A percentile compares a stretch with the other conserved stretches of the same genome.
Evolutionary conservation across 225 moss, liverwort and hornwort genomes (phyloP).

Genomic region (Pseudoscleropodium purum): DNA sequence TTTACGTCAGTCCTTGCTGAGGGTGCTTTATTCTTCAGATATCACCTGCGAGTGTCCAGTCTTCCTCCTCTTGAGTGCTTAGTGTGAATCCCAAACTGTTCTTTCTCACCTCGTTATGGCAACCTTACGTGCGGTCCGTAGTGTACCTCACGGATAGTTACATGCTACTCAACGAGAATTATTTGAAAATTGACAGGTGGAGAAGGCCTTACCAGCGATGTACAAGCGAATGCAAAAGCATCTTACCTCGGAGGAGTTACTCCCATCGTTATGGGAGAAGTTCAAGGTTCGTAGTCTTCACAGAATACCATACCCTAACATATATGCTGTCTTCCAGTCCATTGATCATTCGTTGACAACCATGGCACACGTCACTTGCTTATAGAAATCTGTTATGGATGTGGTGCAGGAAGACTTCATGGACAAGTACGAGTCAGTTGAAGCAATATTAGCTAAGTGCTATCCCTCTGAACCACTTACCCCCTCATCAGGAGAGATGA

Average conservation of each 20-base stretch:
- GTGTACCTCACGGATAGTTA: not conserved
- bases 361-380: not conserved
- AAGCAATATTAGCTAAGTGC: constrained; percentile 76
- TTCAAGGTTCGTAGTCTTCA: constrained; percentile 64
- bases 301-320: not conserved
- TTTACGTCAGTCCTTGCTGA: not conserved
- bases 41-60: not conserved
- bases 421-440: constrained; percentile 91
- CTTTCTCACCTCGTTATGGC: not conserved
- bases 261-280: constrained; percentile 97
- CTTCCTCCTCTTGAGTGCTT: not conserved
- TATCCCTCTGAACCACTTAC: constrained; percentile 73
- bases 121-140: not conserved
- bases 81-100: not conserved
- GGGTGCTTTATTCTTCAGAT: not conserved
- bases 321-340: not conserved
- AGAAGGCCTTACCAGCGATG: constrained; percentile 77
- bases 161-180: not conserved
- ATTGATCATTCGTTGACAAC: not conserved
- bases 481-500: constrained; percentile 89
- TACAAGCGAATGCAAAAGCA: constrained; percentile 97
- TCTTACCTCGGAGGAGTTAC: constrained; percentile 91
- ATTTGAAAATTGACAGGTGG: constrained; percentile 57
- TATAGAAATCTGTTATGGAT: not conserved
- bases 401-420: constrained; percentile 80